Evolutionary conservation across 352 stramenopile species (phyloP).

Genomic region (Detonula confervacea): DNA sequence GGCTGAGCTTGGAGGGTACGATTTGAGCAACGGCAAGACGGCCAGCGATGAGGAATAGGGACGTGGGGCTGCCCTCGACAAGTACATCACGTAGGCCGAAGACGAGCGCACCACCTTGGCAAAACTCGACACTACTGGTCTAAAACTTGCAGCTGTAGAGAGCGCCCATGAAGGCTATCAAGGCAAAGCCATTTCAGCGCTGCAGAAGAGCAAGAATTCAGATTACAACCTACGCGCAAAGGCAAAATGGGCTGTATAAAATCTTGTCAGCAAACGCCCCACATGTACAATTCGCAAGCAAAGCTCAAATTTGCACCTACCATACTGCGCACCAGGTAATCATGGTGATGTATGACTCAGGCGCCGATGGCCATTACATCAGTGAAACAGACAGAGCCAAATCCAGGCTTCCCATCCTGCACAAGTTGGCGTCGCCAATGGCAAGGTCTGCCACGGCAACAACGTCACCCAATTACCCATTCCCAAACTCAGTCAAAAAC

Average conservation of each 20-base stretch:
- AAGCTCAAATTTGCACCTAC: not conserved
- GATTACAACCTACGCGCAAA: not conserved
- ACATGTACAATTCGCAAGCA: not conserved
- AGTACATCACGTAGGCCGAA: not conserved
- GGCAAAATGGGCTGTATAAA: not conserved
- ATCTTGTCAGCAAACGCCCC: not conserved
- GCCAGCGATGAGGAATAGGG: not conserved
- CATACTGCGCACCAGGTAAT: not conserved
- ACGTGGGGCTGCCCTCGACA: not conserved
- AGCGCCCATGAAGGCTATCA: not conserved
- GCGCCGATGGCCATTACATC: slow-evolving; percentile 10
- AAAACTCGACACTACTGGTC: not conserved
- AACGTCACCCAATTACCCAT: slow-evolving; percentile 19
- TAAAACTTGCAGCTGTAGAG: too few relatives aligned
- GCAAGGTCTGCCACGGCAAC: slow-evolving; percentile 1
- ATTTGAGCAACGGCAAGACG: not conserved
- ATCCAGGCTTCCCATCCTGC: slow-evolving; percentile 23
- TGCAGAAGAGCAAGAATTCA: not conserved
- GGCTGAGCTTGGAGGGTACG: too few relatives aligned
- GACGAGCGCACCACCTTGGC: not conserved
- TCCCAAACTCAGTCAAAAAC: slow-evolving; percentile 6
- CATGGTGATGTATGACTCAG: slow-evolving; percentile 33
- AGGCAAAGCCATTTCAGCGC: not conserved
- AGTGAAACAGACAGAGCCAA: not conserved
- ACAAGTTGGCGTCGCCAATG: slow-evolving; percentile 14